Percentiles rank a stretch among this genome's conserved stretches.
Conservation (phyloP, 1,284 basidiomycete genomes). For the Ustilago nuda region DNA sequence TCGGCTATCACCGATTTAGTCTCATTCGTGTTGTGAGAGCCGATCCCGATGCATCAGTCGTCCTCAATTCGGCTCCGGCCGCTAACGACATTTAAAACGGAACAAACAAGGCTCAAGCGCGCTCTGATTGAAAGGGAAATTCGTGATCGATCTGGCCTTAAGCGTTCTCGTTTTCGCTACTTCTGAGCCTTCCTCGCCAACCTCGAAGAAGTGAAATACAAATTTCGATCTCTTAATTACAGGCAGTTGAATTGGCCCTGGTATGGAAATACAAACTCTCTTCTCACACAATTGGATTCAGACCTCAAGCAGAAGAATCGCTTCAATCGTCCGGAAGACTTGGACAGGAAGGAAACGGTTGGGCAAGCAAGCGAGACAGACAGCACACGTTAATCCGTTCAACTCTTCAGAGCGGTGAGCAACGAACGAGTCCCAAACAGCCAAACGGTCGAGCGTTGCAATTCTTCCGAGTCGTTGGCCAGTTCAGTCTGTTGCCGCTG, state of each 20-base stretch:
- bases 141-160: slow-evolving; percentile 40
- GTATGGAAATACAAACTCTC: too few species aligned
- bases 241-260: not conserved
- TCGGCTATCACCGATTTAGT: too few species aligned
- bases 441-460: not conserved
- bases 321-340: slow-evolving; percentile 10
- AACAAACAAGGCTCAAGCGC: slow-evolving; percentile 39
- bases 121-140: not conserved
- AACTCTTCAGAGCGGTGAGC: not conserved
- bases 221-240: not conserved
- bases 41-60: too few species aligned
- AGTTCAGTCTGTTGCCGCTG: not conserved
- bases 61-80: slow-evolving; percentile 29
- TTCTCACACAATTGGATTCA: not conserved
- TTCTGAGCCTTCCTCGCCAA: not conserved
- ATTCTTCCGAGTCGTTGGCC: slow-evolving; percentile 12
- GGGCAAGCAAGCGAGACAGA: not conserved
- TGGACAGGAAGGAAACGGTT: slow-evolving; percentile 8
- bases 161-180: not conserved
- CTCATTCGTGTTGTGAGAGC: too few species aligned
- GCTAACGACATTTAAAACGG: slow-evolving; percentile 9
- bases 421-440: not conserved
- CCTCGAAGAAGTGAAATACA: not conserved
- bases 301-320: not conserved
- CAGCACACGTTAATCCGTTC: not conserved